phyloP scores from a whole-genome alignment of 768 basidiomycete genomes.

The Daedaleopsis sinensis region DNA sequence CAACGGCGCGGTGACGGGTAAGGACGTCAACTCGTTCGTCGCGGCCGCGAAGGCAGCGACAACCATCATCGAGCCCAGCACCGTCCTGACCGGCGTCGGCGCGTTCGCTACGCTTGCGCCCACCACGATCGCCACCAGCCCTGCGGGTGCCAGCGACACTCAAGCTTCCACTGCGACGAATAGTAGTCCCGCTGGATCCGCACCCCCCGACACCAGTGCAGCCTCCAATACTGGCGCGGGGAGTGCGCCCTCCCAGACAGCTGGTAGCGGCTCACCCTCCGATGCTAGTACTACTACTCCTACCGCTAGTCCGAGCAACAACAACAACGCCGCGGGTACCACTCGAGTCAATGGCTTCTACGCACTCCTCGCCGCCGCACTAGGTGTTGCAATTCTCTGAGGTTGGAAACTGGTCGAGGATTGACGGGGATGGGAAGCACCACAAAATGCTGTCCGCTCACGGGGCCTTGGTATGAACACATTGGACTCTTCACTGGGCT shows the following conservation, averaged over 20 bases:
- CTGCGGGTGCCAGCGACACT: constrained; percentile 21
- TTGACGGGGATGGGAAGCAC: not conserved
- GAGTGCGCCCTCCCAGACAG: too few species aligned
- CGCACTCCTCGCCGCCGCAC: constrained; percentile 21
- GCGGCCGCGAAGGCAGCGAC: constrained; percentile 34
- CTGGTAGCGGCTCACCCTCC: not conserved
- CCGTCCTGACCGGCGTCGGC: constrained; percentile 49
- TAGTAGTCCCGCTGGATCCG: too few species aligned
- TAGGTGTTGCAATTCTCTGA: constrained; percentile 23
- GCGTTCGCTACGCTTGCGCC: constrained; percentile 50
- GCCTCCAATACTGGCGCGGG: not conserved
- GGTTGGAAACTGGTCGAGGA: not conserved
- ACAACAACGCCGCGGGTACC: constrained; percentile 5
- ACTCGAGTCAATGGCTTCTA: constrained; percentile 16
- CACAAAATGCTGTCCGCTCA: too few species aligned
- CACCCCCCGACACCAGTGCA: constrained; percentile 17
- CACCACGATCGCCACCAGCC: constrained; percentile 15
- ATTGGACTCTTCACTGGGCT: too few species aligned
- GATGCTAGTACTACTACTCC: constrained; percentile 14
- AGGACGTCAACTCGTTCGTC: constrained; percentile 44
- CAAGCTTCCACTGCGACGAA: too few species aligned
- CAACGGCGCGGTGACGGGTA: constrained; percentile 49
- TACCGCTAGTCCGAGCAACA: not conserved
- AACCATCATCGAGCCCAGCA: constrained; percentile 38
- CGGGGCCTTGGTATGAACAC: too few species aligned